Percentiles rank a stretch among this genome's conserved stretches.
phyloP scores from a whole-genome alignment of 306 rosid species.

The barrel medic (Medicago truncatula) region MtrunA17r5.0-ANR NC_053044.1:46017501-46018000 shows the following conservation, averaged over 20 bases:
- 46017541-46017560: constrained; percentile 31
- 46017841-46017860: constrained; percentile 28
- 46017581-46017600: constrained; percentile 46
- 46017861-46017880: constrained; percentile 38
- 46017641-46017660: constrained; percentile 39
- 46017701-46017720: constrained; percentile 16
- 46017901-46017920: constrained; percentile 85
- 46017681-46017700: constrained; percentile 20
- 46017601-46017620: constrained; percentile 57
- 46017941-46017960: constrained; percentile 87
- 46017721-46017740: constrained; percentile 37
- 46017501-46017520: constrained; percentile 36
- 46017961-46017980: constrained; percentile 96
- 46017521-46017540: constrained; percentile 38
- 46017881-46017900: constrained; percentile 64
- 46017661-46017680: constrained; percentile 31
- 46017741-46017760: constrained; percentile 36
- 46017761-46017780: constrained; percentile 14
- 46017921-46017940: constrained; percentile 93
- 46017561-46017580: constrained; percentile 39
- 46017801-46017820: constrained; percentile 27
- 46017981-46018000: constrained; percentile 89
- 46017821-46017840: constrained; percentile 40
- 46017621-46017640: constrained; percentile 49
- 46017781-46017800: constrained; percentile 38